Conservation (phyloP, 2,329 filamentous ascomycete species). For the Hymenoscyphus infarciens region DNA sequence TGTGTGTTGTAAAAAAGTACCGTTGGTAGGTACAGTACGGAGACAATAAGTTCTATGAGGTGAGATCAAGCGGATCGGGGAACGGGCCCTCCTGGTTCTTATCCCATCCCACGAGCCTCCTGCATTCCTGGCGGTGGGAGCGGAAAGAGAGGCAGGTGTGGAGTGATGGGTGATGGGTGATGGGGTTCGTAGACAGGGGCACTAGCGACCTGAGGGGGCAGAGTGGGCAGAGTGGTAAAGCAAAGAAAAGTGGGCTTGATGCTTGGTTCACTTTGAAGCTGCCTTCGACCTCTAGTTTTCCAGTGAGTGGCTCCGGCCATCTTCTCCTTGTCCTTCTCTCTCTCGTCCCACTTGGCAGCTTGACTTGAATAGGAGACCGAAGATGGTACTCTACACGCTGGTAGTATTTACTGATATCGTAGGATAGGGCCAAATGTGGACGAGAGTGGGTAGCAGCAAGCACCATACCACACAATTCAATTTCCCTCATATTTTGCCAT, state of each 20-base stretch:
- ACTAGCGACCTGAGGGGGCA: background rate
- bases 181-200: slow-evolving; percentile 9
- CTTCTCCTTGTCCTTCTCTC: slow-evolving; percentile 1
- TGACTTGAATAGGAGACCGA: background rate
- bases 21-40: slow-evolving; percentile 15
- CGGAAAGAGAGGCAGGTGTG: slow-evolving; percentile 9
- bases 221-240: background rate
- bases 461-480: background rate
- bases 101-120: slow-evolving; percentile 25
- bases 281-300: background rate
- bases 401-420: background rate
- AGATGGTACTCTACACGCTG: background rate
- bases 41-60: slow-evolving; percentile 17
- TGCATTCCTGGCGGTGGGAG: slow-evolving; percentile 15
- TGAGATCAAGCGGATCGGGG: slow-evolving; percentile 24
- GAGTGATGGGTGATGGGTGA: slow-evolving; percentile 7
- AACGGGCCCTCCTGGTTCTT: slow-evolving; percentile 30
- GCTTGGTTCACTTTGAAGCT: background rate
- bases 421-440: background rate
- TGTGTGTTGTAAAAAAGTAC: slow-evolving; percentile 21
- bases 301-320: background rate
- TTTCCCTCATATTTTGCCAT: background rate
- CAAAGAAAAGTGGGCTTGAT: background rate
- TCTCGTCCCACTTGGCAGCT: slow-evolving; percentile 2
- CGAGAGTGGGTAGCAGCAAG: background rate